These are phyloP conservation scores for Fusarium tuaranense DNA, from an alignment of 2,329 filamentous ascomycete species.

Conservation along the genomic window DNA sequence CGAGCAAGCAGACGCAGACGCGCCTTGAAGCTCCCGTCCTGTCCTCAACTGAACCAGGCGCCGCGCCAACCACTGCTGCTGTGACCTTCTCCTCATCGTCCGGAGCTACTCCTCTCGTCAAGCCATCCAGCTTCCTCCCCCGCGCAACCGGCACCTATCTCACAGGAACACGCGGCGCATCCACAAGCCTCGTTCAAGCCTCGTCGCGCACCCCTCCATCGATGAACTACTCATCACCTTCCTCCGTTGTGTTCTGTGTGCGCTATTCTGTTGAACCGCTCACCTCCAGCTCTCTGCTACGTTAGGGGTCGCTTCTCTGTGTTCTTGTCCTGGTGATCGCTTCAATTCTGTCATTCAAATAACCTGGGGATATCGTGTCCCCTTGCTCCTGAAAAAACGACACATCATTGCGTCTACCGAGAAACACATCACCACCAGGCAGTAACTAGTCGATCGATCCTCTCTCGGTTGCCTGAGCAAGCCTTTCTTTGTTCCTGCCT, in stretches of 20 bases:
- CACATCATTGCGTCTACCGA: background rate
- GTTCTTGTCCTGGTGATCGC: background rate
- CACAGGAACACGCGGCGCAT: slow-evolving; percentile 14
- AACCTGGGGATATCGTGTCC: background rate
- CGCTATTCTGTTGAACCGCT: background rate
- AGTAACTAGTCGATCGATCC: background rate
- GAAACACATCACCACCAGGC: background rate
- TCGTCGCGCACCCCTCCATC: slow-evolving; percentile 2
- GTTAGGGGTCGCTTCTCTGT: background rate
- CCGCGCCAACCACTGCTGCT: background rate
- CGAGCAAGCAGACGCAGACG: background rate
- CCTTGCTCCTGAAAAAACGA: slow-evolving; percentile 1
- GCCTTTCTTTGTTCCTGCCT: slow-evolving; percentile 5
- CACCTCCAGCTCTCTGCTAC: background rate
- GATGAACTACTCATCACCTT: background rate
- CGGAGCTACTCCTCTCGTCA: slow-evolving; percentile 8
- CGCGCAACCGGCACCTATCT: slow-evolving; percentile 8
- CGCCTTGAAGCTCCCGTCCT: background rate
- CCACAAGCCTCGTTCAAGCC: slow-evolving; percentile 11
- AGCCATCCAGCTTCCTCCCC: slow-evolving; percentile 8
- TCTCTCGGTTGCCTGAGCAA: background rate
- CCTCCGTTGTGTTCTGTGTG: background rate
- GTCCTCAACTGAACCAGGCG: background rate
- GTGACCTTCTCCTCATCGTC: background rate
- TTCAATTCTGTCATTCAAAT: background rate